Evolutionary conservation across 2,329 filamentous ascomycete genomes (phyloP), one percentile per base, ranked within the genome.

Genomic region (Monascus ruber): DNA sequence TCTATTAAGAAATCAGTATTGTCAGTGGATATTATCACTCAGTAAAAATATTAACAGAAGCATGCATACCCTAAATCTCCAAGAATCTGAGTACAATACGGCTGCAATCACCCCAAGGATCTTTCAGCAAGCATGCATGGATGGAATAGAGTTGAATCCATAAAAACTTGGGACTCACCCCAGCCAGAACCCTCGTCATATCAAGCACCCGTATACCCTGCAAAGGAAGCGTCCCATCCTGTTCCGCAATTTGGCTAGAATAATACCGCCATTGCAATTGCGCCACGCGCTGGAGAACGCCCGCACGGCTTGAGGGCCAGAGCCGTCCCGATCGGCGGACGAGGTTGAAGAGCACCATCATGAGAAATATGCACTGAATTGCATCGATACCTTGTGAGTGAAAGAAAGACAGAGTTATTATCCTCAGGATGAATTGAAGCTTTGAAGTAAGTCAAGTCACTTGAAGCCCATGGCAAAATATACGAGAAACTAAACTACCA

Each of bases 31-130:
- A 7, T 10, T 8, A n/a, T n/a, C 9, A 34, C 24, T 17, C 9
- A 6, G 33, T n/a, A 6, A 4, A 25, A 25, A 7, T 7, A n/a
- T 25, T 9, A 8, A 31, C 8, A 31, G 29, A 11, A 24, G 11
- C 2, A 24, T 11, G 51, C 78, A 61, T 77, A 94, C 89, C 91
- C 91, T 51, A 98, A 73, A 64, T 98, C 91, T 41, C 89, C 91
- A 6, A 98, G 68, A 39, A 98, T 95, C 62, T 98, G 91, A 31
- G 91, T 96, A 54, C 87, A 95, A 58, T 96, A 96, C 48, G 91
- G 91, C 86, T 96, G 54, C 9, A 41, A 26, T 37, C 43, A 28
- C 17, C 17, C 17, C 34, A 35, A 33, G 9, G 8, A 34, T 44
- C 35, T 39, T 38, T 50, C 37, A 45, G 42, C 24, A 42, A 32